phyloP scores from a whole-genome alignment of 2,329 filamentous ascomycete genomes.

The Sarocladium oryzae region DNA sequence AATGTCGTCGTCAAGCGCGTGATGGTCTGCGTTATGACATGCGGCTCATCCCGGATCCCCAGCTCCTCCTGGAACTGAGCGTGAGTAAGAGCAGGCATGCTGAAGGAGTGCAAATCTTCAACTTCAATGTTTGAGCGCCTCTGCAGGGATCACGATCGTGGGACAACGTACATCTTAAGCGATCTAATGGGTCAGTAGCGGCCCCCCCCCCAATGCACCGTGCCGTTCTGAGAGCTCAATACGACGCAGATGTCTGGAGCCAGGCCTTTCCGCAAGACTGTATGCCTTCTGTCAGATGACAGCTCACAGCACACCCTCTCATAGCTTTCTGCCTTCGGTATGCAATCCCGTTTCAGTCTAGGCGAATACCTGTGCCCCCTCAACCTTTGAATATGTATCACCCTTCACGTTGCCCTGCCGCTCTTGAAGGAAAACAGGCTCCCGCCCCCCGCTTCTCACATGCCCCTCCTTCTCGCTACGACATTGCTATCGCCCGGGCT shows the following conservation, averaged over 20 bases:
- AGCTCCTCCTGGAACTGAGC: not conserved
- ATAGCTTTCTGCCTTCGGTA: not conserved
- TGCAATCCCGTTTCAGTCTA: not conserved
- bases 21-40: conserved; percentile 31
- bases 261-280: no score
- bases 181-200: not conserved
- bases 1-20: conserved; percentile 28
- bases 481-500: not conserved
- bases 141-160: not conserved
- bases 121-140: not conserved
- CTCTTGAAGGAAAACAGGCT: not conserved
- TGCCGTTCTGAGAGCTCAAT: not conserved
- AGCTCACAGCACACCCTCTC: not conserved
- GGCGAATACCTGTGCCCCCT: no score
- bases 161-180: conserved; percentile 6
- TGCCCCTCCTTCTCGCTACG: not conserved
- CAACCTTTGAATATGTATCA: not conserved
- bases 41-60: conserved; percentile 17
- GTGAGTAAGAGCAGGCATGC: not conserved
- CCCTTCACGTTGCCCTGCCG: not conserved
- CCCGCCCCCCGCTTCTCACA: not conserved
- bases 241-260: no score
- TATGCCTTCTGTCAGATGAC: not conserved
- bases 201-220: not conserved
- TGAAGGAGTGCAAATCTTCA: no score